These are phyloP conservation scores for Chamaecyparis obtusa DNA, from an alignment of 75 land plant genomes.

Conservation along the genomic window DNA sequence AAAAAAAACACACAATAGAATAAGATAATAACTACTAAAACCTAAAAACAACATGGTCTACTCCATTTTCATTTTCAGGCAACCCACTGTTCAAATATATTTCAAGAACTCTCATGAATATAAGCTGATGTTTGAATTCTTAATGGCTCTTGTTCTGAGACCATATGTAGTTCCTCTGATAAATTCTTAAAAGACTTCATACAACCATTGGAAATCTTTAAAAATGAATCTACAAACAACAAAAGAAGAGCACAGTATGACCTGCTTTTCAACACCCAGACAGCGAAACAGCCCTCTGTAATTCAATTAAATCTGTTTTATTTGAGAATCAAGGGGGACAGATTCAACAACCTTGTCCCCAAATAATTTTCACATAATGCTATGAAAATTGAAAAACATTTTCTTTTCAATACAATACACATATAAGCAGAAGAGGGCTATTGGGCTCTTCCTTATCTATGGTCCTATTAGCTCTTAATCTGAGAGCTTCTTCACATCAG, in stretches of 20 bases:
- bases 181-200: background rate
- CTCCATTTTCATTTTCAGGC: background rate
- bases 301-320: conserved; percentile 2
- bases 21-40: too few relatives aligned
- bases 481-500: conserved; percentile 4
- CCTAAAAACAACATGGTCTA: background rate
- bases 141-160: background rate
- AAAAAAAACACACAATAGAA: too few relatives aligned
- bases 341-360: conserved; percentile 12
- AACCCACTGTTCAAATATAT: background rate
- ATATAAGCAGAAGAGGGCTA: conserved; percentile 1
- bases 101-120: background rate
- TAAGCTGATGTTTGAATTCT: background rate
- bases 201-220: background rate
- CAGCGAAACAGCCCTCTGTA: background rate
- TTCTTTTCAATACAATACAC: conserved; percentile 12
- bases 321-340: conserved; percentile 16
- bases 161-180: background rate
- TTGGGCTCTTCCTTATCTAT: conserved; percentile 12
- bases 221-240: background rate
- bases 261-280: background rate
- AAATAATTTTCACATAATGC: conserved; percentile 14
- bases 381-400: conserved; percentile 7
- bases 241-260: background rate
- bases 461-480: conserved; percentile 9